Evolutionary conservation across 2,329 filamentous ascomycete genomes (phyloP).

Genomic region (Hymenoscyphus occultus): DNA sequence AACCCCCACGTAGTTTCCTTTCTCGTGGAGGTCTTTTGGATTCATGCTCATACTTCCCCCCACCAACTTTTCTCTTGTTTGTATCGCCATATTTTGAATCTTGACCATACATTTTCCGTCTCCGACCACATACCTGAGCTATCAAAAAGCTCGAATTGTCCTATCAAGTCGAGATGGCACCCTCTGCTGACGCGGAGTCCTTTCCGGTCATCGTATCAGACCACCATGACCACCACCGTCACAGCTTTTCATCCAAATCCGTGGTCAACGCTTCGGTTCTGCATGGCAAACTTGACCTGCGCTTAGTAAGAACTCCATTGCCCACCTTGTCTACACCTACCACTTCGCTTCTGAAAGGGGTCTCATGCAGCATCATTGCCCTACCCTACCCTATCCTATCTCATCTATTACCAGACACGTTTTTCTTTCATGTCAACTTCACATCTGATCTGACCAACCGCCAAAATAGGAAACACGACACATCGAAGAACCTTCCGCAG

Average conservation of each 20-base stretch:
- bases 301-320: slow-evolving; percentile 46
- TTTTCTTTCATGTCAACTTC: background rate
- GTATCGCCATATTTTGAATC: slow-evolving; percentile 4
- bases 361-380: background rate
- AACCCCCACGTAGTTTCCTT: slow-evolving; percentile 19
- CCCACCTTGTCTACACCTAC: background rate
- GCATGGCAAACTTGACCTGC: slow-evolving; percentile 55
- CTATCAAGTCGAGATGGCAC: slow-evolving; percentile 24
- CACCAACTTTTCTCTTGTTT: slow-evolving; percentile 16
- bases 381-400: background rate
- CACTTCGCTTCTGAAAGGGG: slow-evolving; percentile 5
- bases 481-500: slow-evolving; percentile 41
- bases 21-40: slow-evolving; percentile 15
- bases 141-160: slow-evolving; percentile 2
- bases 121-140: slow-evolving; percentile 10
- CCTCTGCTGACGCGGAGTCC: slow-evolving; percentile 21
- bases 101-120: slow-evolving; percentile 5
- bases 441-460: slow-evolving; percentile 15
- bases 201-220: slow-evolving; percentile 13
- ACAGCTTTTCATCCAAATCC: slow-evolving; percentile 17
- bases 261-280: slow-evolving; percentile 52
- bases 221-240: slow-evolving; percentile 1
- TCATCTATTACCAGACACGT: background rate
- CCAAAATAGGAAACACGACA: slow-evolving; percentile 47
- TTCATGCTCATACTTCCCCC: slow-evolving; percentile 16